Evolutionary conservation across 495 filamentous ascomycete species (phyloP), one percentile per base, ranked within the genome.

Genomic region (Penicillium pancosmium): DNA sequence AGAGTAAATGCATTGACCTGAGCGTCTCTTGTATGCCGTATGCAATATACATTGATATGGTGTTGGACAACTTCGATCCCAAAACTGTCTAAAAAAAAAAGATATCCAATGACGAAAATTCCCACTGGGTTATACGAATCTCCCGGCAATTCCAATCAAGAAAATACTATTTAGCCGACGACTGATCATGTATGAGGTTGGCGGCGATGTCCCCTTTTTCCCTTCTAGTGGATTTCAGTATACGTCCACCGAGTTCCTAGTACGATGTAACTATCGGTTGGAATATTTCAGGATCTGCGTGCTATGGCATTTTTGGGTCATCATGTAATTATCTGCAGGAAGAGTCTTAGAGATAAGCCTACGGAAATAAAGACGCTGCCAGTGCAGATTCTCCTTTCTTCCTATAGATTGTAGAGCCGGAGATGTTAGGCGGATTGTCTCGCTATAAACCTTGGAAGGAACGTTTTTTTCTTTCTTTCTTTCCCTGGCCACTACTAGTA

Each of bases 1-100:
- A 6, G 85, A 88, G 72, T 86, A 81, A 75, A 68, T 65, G 58
- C 40, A 58, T 44, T 49, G 46, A 60, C 27, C 46, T 40, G 25
- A 67, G 19, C 25, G 23, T 38, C 23, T 19, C 19, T 52, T 48
- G 41, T 62, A 61, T 61, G 18, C 6, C 55, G 52, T 54, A 34
- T 60, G 59, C 57, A 49, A 55, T 54, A 60, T 50, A 54, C 51
- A 47, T 33, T 23, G 51, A 62, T 52, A 49, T 61, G 43, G 56
- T 56, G 54, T 50, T 57, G 62, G 52, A 56, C 34, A 51, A 33
- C 8, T 25, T 18, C 47, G 53, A 63, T 48, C 49, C 63, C 38
- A 51, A 52, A 49, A 19, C 13, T 61, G 55, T 56, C 46, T 4
- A 49, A 25, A 57, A 59, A n/a, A 67, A 64, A 70, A 68, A 62